Percentiles rank a stretch among this genome's conserved stretches.
Conservation (phyloP, 78 protist species). For the Speleostelium caveatum region DNA sequence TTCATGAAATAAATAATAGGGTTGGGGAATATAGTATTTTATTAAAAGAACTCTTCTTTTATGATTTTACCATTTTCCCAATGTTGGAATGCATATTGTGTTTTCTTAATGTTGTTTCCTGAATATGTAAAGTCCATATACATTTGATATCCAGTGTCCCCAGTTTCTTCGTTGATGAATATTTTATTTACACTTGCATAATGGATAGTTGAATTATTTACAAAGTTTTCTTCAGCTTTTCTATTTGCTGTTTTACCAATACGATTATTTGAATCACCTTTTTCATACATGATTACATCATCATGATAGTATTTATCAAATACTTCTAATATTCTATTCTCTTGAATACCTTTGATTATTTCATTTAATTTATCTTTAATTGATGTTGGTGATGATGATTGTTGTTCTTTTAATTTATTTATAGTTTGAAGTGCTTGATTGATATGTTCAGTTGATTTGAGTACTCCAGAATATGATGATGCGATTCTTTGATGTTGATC, state of each 20-base stretch:
- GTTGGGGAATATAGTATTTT: too few species aligned
- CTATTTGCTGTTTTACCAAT: constrained; percentile 24
- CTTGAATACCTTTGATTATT: constrained; percentile 24
- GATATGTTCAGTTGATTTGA: too few species aligned
- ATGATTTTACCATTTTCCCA: constrained; percentile 43
- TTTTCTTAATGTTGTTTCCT: constrained; percentile 17
- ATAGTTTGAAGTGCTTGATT: too few species aligned
- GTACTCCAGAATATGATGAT: too few species aligned
- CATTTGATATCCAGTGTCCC: constrained; percentile 42
- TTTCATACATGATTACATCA: constrained; percentile 36
- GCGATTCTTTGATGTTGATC: too few species aligned
- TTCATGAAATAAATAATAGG: too few species aligned
- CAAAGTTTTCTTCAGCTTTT: constrained; percentile 43
- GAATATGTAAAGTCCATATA: constrained; percentile 37
- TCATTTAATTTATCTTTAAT: constrained; percentile 11
- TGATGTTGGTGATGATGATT: too few species aligned
- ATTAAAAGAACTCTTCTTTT: constrained; percentile 44
- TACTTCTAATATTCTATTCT: constrained; percentile 33
- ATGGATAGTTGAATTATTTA: constrained; percentile 5
- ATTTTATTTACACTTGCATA: constrained; percentile 13
- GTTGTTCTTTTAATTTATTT: too few species aligned
- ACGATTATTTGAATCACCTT: constrained; percentile 38
- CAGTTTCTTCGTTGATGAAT: background rate
- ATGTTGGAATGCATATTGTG: constrained; percentile 56
- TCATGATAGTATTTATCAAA: constrained; percentile 25